Conservation (phyloP, 805 yeast genomes). For the Candida dajiaensis region DNA sequence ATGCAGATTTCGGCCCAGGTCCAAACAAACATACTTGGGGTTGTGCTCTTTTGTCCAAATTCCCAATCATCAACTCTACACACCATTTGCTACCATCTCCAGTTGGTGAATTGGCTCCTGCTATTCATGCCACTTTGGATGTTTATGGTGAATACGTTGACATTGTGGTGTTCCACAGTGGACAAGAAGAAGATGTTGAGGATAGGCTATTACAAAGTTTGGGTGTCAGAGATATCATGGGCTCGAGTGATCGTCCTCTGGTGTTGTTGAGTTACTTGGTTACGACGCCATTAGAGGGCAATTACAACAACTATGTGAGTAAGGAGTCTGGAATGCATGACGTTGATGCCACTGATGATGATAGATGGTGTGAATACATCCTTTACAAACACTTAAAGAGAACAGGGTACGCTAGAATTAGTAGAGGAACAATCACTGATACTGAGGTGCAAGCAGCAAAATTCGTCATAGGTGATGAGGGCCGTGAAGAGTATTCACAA, state of each 20-base stretch:
- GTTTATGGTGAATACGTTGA: conserved; percentile 85
- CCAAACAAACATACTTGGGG: conserved; percentile 99
- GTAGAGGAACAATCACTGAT: conserved; percentile 91
- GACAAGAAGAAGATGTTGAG: conserved; percentile 96
- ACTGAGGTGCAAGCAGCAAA: conserved; percentile 96
- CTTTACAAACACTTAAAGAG: conserved; percentile 81
- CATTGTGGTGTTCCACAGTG: conserved; percentile 94
- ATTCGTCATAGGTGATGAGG: conserved; percentile 37
- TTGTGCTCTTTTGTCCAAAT: conserved; percentile 82
- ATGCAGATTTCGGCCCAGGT: conserved; percentile 96
- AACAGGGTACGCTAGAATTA: conserved; percentile 89
- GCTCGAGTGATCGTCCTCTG: conserved; percentile 73
- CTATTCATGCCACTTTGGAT: conserved; percentile 91
- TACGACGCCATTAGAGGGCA: conserved; percentile 80
- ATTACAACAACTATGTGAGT: conserved; percentile 87
- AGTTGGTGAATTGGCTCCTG: conserved; percentile 97
- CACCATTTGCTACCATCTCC: conserved; percentile 95
- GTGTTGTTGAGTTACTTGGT: conserved; percentile 86
- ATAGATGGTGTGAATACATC: conserved; percentile 98
- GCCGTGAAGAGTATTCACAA: conserved; percentile 42
- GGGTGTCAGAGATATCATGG: conserved; percentile 76
- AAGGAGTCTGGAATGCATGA: conserved; percentile 83
- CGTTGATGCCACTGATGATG: conserved; percentile 90
- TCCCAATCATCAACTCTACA: conserved; percentile 85
- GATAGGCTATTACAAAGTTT: conserved; percentile 85